These are phyloP conservation scores for Mrakia hoshinonis DNA, from an alignment of 768 basidiomycete species.

Conservation along the genomic window DNA sequence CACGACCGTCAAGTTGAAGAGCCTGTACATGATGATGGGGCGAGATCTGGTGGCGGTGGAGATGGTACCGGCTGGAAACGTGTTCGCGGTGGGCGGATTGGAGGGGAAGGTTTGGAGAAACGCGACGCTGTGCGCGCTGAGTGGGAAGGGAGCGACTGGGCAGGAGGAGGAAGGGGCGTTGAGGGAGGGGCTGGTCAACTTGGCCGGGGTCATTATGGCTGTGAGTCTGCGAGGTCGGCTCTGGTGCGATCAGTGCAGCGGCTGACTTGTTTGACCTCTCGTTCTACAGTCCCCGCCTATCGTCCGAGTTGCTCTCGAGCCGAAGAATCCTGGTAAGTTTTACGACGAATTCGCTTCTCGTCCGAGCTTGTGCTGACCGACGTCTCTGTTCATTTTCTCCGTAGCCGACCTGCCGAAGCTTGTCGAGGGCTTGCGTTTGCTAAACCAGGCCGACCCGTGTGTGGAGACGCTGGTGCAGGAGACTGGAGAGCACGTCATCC, in stretches of 20 bases:
- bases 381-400: not conserved
- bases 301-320: conserved; percentile 89
- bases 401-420: conserved; percentile 76
- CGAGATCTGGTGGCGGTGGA: conserved; percentile 78
- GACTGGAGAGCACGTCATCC: conserved; percentile 92
- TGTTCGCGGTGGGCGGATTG: conserved; percentile 83
- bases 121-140: conserved; percentile 75
- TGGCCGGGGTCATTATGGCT: conserved; percentile 51
- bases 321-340: conserved; percentile 50
- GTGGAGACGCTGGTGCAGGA: conserved; percentile 95
- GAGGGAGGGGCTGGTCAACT: conserved; percentile 34
- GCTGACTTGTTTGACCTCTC: not conserved
- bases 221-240: conserved; percentile 41
- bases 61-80: conserved; percentile 78
- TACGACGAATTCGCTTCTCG: not conserved
- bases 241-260: not conserved
- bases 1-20: conserved; percentile 53
- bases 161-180: conserved; percentile 25
- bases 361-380: not conserved
- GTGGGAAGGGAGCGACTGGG: conserved; percentile 36
- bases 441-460: conserved; percentile 92
- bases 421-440: conserved; percentile 71
- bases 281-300: conserved; percentile 66
- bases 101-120: conserved; percentile 83
- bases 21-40: conserved; percentile 96